Evolutionary conservation across 306 rosid species (phyloP).

Genomic region (Neltuma alba): DNA sequence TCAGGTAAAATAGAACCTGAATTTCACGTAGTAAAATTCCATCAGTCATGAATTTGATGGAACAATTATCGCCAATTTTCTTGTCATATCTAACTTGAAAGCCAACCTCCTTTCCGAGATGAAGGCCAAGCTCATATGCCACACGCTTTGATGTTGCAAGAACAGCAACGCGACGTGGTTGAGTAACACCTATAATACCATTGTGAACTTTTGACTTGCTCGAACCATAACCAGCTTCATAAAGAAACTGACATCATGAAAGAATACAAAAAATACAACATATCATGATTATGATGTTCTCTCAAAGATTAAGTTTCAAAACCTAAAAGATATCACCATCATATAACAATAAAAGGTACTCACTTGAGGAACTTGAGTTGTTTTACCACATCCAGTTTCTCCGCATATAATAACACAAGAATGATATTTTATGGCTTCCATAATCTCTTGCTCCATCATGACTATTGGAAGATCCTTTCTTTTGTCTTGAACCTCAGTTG

Average conservation of each 20-base stretch:
- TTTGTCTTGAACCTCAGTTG: slow-evolving; percentile 66
- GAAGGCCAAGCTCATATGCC: slow-evolving; percentile 84
- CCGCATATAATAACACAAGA: slow-evolving; percentile 83
- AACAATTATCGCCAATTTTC: slow-evolving; percentile 74
- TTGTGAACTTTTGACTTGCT: slow-evolving; percentile 45
- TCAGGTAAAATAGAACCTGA: slow-evolving; percentile 60
- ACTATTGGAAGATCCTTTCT: slow-evolving; percentile 90
- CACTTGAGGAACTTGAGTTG: slow-evolving; percentile 97
- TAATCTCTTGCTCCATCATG: slow-evolving; percentile 98
- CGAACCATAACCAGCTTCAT: slow-evolving; percentile 91
- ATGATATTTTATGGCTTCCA: slow-evolving; percentile 83
- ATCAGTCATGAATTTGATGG: slow-evolving; percentile 96
- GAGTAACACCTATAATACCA: slow-evolving; percentile 89
- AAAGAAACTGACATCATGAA: slow-evolving; percentile 63
- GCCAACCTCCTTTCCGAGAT: slow-evolving; percentile 81
- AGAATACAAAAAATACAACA: slow-evolving; percentile 1
- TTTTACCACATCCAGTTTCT: slow-evolving; percentile 99
- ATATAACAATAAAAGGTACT: slow-evolving; percentile 35
- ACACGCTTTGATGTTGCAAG: slow-evolving; percentile 93
- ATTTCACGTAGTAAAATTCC: slow-evolving; percentile 93
- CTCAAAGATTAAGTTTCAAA: slow-evolving; percentile 9
- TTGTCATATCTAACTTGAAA: slow-evolving; percentile 95
- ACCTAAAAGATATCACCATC: slow-evolving; percentile 15
- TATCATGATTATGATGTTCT: neutral
- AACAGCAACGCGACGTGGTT: slow-evolving; percentile 96